A percentile compares a stretch with the other conserved stretches of the same genome.
phyloP scores from a whole-genome alignment of 2,329 filamentous ascomycete genomes.

The Aspergillus amoenus region DNA sequence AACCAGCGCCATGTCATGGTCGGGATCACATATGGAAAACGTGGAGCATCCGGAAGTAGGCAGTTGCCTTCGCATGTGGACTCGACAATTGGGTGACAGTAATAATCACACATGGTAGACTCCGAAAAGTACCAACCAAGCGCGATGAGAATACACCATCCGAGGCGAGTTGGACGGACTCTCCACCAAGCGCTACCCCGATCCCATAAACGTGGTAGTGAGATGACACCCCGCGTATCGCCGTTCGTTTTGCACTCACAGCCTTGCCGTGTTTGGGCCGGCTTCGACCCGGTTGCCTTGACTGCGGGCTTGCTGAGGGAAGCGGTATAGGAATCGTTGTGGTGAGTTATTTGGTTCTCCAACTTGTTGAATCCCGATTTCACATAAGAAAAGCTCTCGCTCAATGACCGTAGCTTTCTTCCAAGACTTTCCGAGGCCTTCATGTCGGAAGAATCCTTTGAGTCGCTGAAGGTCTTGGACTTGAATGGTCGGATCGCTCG shows the following conservation, averaged over 20 bases:
- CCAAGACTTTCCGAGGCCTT: slow-evolving; percentile 39
- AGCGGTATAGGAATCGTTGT: slow-evolving; percentile 16
- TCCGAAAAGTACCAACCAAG: slow-evolving; percentile 52
- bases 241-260: slow-evolving; percentile 28
- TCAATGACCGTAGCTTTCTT: slow-evolving; percentile 40
- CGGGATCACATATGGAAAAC: slow-evolving; percentile 56
- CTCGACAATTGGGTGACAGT: slow-evolving; percentile 53
- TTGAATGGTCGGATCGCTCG: too few species aligned
- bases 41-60: slow-evolving; percentile 52
- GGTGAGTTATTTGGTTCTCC: slow-evolving; percentile 36
- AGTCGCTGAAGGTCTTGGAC: slow-evolving; percentile 3
- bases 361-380: slow-evolving; percentile 40
- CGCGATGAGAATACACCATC: slow-evolving; percentile 41
- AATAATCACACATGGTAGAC: slow-evolving; percentile 49
- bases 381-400: slow-evolving; percentile 42
- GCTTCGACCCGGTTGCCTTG: background rate
- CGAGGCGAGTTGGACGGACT: slow-evolving; percentile 37
- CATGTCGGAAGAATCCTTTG: slow-evolving; percentile 19
- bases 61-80: slow-evolving; percentile 51
- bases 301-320: slow-evolving; percentile 15
- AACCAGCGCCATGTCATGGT: slow-evolving; percentile 54
- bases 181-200: slow-evolving; percentile 27
- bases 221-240: slow-evolving; percentile 28
- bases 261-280: slow-evolving; percentile 10
- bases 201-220: slow-evolving; percentile 38